phyloP scores from a whole-genome alignment of 495 filamentous ascomycete species.

The Penicillium tannophilum region DNA sequence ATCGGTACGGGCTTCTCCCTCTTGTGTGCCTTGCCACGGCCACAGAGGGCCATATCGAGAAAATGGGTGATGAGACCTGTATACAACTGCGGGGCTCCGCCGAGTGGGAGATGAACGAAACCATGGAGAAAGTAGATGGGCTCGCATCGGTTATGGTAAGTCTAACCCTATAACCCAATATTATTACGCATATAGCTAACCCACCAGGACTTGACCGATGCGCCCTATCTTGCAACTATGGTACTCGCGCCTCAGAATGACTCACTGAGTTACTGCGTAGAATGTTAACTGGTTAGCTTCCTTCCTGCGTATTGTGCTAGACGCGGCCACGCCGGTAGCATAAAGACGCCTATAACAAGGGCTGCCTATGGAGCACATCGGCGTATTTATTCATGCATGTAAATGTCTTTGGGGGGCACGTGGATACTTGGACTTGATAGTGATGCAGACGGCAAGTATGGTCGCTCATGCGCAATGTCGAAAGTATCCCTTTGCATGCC shows the following conservation, averaged over 20 bases:
- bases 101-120: background rate
- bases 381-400: background rate
- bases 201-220: background rate
- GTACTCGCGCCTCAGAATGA: background rate
- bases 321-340: background rate
- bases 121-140: background rate
- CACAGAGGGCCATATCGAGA: constrained; percentile 9
- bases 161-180: background rate
- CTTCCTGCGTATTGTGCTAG: background rate
- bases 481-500: too few relatives aligned
- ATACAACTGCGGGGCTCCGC: background rate
- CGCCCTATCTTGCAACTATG: background rate
- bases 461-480: too few relatives aligned
- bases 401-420: too few relatives aligned
- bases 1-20: background rate
- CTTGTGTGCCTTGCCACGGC: constrained; percentile 1
- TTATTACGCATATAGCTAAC: background rate
- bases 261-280: background rate
- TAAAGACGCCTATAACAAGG: too few relatives aligned
- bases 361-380: background rate
- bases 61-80: too few relatives aligned
- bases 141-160: background rate
- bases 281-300: background rate
- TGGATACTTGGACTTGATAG: too few relatives aligned
- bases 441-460: too few relatives aligned